Evolutionary conservation across 371 early-diverging fungal genomes (phyloP).

Genomic region (Rhizopus arrhizus): DNA sequence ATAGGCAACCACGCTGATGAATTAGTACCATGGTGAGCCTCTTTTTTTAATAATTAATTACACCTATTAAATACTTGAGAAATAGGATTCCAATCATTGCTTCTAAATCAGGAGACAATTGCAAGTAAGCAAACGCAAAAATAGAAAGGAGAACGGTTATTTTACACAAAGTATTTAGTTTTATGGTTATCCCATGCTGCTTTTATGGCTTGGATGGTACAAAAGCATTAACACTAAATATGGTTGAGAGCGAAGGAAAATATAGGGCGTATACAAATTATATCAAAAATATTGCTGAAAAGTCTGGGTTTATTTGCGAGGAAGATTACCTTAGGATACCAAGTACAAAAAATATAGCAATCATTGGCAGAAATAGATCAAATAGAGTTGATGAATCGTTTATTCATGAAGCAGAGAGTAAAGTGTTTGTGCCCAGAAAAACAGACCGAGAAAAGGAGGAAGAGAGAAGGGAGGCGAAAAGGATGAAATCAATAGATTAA

Average conservation of each 20-base stretch:
- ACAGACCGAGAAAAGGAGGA: slow-evolving; percentile 64
- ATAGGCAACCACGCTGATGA: slow-evolving; percentile 94
- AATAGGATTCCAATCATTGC: slow-evolving; percentile 76
- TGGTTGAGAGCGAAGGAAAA: slow-evolving; percentile 59
- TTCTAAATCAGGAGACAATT: slow-evolving; percentile 56
- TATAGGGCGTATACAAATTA: slow-evolving; percentile 76
- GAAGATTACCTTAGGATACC: slow-evolving; percentile 83
- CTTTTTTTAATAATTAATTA: neutral
- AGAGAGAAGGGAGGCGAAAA: slow-evolving; percentile 41
- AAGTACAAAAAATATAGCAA: slow-evolving; percentile 84
- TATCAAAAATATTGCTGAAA: slow-evolving; percentile 54
- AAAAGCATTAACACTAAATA: slow-evolving; percentile 44
- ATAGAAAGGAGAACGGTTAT: neutral
- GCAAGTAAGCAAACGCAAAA: slow-evolving; percentile 49
- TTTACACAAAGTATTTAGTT: slow-evolving; percentile 44
- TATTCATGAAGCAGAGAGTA: slow-evolving; percentile 24
- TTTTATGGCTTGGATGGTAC: slow-evolving; percentile 73
- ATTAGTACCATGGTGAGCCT: slow-evolving; percentile 77
- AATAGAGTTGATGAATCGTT: slow-evolving; percentile 13
- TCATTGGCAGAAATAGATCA: slow-evolving; percentile 62
- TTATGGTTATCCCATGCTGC: slow-evolving; percentile 85
- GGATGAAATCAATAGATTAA: slow-evolving; percentile 38
- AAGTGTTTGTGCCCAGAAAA: slow-evolving; percentile 57
- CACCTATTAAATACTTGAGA: slow-evolving; percentile 12
- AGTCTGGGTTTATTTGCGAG: slow-evolving; percentile 68